Percentiles rank a stretch among this genome's conserved stretches.
Evolutionary conservation across 495 filamentous ascomycete species (phyloP).

Genomic region (Aspergillus egyptiacus): DNA sequence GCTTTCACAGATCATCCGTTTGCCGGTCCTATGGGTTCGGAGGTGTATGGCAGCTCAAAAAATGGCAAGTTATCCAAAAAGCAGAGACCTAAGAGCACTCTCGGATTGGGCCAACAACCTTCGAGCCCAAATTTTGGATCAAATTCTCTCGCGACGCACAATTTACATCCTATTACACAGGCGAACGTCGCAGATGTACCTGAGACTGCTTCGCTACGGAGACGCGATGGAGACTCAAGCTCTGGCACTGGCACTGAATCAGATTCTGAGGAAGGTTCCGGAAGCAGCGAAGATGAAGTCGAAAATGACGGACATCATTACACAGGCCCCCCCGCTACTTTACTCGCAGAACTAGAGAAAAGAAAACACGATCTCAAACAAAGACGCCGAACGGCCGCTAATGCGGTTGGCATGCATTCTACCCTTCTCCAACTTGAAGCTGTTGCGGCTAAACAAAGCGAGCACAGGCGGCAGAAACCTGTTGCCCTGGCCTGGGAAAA

Average conservation of each 20-base stretch:
- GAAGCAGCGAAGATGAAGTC: constrained; percentile 17
- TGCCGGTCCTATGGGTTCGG: constrained; percentile 61
- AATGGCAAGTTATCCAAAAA: constrained; percentile 24
- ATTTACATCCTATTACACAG: constrained; percentile 15
- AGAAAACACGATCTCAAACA: constrained; percentile 78
- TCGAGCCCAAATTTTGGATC: constrained; percentile 15
- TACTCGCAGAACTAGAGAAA: constrained; percentile 86
- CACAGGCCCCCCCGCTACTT: constrained; percentile 72
- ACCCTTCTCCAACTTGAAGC: constrained; percentile 88
- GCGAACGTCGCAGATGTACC: constrained; percentile 14
- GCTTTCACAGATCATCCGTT: constrained; percentile 93
- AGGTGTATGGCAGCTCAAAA: constrained; percentile 53
- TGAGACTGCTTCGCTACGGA: constrained; percentile 18
- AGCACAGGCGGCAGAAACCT: constrained; percentile 63
- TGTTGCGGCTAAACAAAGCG: constrained; percentile 79
- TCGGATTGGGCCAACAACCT: constrained; percentile 16
- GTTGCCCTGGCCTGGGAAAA: constrained; percentile 90
- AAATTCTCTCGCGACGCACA: constrained; percentile 8
- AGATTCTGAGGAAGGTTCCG: constrained; percentile 15
- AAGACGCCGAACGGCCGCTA: constrained; percentile 62
- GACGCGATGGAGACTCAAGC: constrained; percentile 21
- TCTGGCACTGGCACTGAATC: constrained; percentile 10
- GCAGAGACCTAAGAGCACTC: constrained; percentile 18
- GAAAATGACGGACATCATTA: constrained; percentile 40
- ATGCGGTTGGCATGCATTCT: constrained; percentile 70